Base-by-base conservation (phyloP, 2,329 filamentous ascomycete species). In the Fusarium annulatum region DNA sequence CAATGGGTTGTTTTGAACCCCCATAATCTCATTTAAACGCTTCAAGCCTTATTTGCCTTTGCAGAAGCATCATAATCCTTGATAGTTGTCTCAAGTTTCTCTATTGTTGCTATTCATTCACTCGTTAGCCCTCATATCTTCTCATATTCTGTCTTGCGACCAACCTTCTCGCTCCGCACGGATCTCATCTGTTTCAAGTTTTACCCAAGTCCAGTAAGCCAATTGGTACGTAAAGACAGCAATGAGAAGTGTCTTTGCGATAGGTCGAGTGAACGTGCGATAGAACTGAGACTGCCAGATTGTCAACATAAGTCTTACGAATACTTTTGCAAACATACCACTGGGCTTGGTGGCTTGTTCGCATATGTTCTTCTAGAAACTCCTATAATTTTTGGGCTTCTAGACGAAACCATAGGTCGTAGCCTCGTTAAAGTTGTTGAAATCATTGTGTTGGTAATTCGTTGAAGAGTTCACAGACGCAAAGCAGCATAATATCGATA, bases 211-310 rank as follows among this genome's bases (percentile, higher is more conserved):
- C 85, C 89, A 94, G 83, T 95, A 96, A 19, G 88, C 82, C n/a
- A 93, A 77, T 82, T 96, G 94, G 81, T 96, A 96, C 4, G 91
- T 92, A 79, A 94, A 91, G 62, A 95, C 88, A 61, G 94, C 93
- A 79, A 93, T 87, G 42, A 96, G 86, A 73, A 94, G 89, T 61
- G 91, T 90, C 83, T 95, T 96, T 60, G 89, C 87, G 51, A 96
- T 86, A 6, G 94, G 93, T 4, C 92, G 87, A 43, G 91, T 90
- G 79, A 94, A 95, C 19, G 89, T 90, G 79, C 90, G 91, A 85
- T 94, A 96, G 84, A 95, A 95, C 52, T 87, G 85, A 56, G 88
- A 83, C 89, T 93, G 75, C 41, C 19, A 15, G 12, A 26, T 41
- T 33, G 60, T 63, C 52, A 64, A 56, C 14, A 26, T 30, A 43